Base-by-base conservation (phyloP, 2,329 filamentous ascomycete genomes). In the Teratosphaeria destructans region DNA sequence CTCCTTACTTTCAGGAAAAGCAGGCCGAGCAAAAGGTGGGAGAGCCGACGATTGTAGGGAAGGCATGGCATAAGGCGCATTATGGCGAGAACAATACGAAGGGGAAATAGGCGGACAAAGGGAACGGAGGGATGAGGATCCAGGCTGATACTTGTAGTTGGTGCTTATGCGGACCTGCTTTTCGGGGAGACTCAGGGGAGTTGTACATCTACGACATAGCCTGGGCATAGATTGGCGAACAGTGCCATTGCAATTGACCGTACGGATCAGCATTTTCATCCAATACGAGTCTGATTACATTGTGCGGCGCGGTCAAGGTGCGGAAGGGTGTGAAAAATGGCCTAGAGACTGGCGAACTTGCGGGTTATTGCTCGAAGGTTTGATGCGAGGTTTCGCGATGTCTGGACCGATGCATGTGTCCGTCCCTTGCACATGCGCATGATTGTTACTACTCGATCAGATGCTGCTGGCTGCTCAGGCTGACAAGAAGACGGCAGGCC, bases 1-100 rank as follows among this genome's bases (percentile, higher is more conserved):
- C 66, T n/a, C 56, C 65, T 10, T 61, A 70, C 49, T 74, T 71
- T 64, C 65, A 71, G 52, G 67, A 73, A 11, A 66, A 67, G 10
- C 62, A 69, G 0, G 64, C 65, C 7, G 65, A 68, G 19, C 71
- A 74, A 59, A 71, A 71, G 58, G 55, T 60, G 27, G 59, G 60
- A 35, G 56, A 61, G 57, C 55, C 65, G 39, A 64, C 64, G 26
- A 58, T 64, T 1, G 57, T 68, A 26, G 68, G 64, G 35, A 68
- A 70, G 62, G 64, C 63, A 6, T 72, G 68, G 64, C 68, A 68
- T 55, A 62, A 70, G 60, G 59, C 70, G 5, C 67, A 70, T 49
- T 71, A 71, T 58, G 72, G 71, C 54, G 19, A 29, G 8, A 37
- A 37, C 19, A 67, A 69, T 39, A 63, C 69, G 60, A 72, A 70